Conservation (phyloP, 2,329 filamentous ascomycete species). For the Trichoderma semiorbis region DNA sequence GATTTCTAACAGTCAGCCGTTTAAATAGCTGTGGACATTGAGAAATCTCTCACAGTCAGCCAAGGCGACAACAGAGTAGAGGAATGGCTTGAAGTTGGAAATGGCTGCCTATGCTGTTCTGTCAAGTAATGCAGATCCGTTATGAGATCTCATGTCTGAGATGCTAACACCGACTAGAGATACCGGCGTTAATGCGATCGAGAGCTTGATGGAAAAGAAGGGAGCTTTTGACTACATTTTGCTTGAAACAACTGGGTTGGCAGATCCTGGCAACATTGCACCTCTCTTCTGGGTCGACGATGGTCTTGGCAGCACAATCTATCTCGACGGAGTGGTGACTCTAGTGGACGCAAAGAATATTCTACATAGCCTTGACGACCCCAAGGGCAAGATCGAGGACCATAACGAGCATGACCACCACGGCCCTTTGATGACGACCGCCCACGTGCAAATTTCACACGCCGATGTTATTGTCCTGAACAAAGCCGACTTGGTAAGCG, state of each 20-base stretch:
- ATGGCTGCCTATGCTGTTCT: conserved; percentile 96
- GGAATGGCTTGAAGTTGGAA: conserved; percentile 94
- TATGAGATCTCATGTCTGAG: neutral
- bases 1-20: neutral
- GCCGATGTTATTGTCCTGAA: conserved; percentile 95
- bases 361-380: conserved; percentile 73
- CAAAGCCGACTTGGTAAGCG: conserved; percentile 79
- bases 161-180: conserved; percentile 53
- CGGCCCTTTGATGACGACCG: conserved; percentile 78
- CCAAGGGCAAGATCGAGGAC: conserved; percentile 50
- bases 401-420: conserved; percentile 50
- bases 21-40: conserved; percentile 78
- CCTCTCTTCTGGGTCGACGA: conserved; percentile 98
- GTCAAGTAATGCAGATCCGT: conserved; percentile 65
- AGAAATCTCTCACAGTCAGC: conserved; percentile 90
- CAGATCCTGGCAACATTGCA: conserved; percentile 92
- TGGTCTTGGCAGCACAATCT: conserved; percentile 90
- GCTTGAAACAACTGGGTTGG: conserved; percentile 91
- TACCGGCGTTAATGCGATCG: conserved; percentile 88
- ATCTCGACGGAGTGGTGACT: conserved; percentile 94
- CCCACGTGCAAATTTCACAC: conserved; percentile 94
- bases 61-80: conserved; percentile 78
- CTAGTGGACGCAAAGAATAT: conserved; percentile 95
- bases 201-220: conserved; percentile 90
- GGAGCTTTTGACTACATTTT: conserved; percentile 97